Conservation (phyloP, 2,329 filamentous ascomycete genomes). For the Colletotrichum sp. region DNA sequence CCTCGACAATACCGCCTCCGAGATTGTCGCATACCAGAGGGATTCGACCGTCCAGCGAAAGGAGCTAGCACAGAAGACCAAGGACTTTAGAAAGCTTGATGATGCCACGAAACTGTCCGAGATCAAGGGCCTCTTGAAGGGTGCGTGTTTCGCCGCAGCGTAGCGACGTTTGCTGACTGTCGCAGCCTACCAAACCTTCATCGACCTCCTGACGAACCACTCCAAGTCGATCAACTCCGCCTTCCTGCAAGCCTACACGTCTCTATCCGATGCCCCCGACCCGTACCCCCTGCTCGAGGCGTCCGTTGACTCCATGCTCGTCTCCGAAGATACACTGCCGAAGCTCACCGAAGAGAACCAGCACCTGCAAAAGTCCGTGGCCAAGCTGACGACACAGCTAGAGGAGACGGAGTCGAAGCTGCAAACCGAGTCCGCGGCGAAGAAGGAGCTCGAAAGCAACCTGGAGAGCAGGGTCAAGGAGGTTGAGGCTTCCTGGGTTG, state of each 20-base stretch:
- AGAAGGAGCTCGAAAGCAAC: constrained; percentile 77
- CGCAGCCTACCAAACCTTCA: constrained; percentile 92
- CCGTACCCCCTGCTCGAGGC: constrained; percentile 96
- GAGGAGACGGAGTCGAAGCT: constrained; percentile 82
- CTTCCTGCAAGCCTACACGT: constrained; percentile 91
- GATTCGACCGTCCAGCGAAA: constrained; percentile 97
- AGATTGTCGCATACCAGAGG: constrained; percentile 90
- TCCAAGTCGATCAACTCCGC: constrained; percentile 93
- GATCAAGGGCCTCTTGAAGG: constrained; percentile 88
- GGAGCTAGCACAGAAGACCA: constrained; percentile 98
- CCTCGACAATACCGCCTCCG: constrained; percentile 92
- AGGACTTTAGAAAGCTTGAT: constrained; percentile 94
- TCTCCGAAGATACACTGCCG: constrained; percentile 90
- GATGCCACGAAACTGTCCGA: constrained; percentile 86
- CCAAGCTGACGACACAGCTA: constrained; percentile 77
- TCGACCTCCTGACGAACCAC: constrained; percentile 94
- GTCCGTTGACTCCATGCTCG: constrained; percentile 90
- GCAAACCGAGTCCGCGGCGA: constrained; percentile 75
- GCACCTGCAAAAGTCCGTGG: constrained; percentile 80
- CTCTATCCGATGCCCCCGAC: constrained; percentile 93
- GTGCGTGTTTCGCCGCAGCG: constrained; percentile 46
- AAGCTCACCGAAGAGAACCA: constrained; percentile 89
- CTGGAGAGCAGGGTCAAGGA: constrained; percentile 85
- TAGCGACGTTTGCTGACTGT: not conserved
- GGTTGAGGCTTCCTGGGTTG: constrained; percentile 87